phyloP scores from a whole-genome alignment of 495 filamentous ascomycete species.

The Penicillium alfredii region DNA sequence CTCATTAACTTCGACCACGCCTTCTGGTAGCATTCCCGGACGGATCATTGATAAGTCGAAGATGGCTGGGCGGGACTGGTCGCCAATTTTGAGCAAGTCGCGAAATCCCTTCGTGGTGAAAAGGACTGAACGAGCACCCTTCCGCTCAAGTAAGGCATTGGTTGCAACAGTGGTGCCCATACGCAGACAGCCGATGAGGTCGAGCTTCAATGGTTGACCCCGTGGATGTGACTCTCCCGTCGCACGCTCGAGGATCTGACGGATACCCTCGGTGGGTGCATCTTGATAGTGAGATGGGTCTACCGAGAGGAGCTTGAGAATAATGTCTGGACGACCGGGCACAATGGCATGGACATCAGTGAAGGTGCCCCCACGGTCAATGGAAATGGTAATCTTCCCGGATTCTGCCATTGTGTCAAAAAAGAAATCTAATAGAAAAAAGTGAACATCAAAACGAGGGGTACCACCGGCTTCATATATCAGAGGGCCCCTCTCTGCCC shows the following conservation, averaged over 20 bases:
- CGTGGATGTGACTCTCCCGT: conserved; percentile 68
- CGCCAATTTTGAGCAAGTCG: conserved; percentile 84
- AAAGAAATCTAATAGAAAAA: too few species aligned
- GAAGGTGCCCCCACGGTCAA: conserved; percentile 60
- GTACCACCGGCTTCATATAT: conserved; percentile 11
- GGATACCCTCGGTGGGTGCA: conserved; percentile 86
- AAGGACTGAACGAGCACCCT: conserved; percentile 87
- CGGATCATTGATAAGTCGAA: conserved; percentile 77
- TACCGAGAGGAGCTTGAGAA: conserved; percentile 86
- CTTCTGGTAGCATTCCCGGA: conserved; percentile 71
- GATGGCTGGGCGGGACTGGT: conserved; percentile 76
- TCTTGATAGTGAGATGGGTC: conserved; percentile 85
- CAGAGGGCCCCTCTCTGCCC: not conserved
- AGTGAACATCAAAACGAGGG: too few species aligned
- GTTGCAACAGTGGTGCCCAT: conserved; percentile 91
- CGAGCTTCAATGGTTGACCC: conserved; percentile 76
- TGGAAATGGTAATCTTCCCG: conserved; percentile 40
- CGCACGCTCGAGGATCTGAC: conserved; percentile 80
- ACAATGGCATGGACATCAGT: conserved; percentile 56
- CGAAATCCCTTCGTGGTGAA: conserved; percentile 91
- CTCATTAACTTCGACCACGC: conserved; percentile 75
- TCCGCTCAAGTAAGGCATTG: conserved; percentile 87
- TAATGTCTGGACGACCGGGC: conserved; percentile 57
- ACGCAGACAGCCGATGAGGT: conserved; percentile 72
- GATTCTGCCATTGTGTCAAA: conserved; percentile 19